phyloP scores from a whole-genome alignment of 495 filamentous ascomycete species.

The Pyrenula aspistea region DNA sequence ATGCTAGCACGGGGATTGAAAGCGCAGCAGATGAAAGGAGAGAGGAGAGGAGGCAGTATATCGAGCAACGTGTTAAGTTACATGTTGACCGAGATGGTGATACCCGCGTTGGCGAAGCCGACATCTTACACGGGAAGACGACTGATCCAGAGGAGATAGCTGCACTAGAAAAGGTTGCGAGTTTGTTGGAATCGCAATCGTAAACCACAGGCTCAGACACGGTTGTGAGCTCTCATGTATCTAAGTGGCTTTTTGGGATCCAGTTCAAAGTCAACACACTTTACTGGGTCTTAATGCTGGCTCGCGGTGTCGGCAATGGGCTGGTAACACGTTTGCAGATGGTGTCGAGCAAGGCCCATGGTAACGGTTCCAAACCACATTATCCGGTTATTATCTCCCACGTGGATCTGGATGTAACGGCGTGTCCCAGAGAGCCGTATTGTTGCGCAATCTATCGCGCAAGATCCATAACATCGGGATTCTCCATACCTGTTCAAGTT shows the following conservation, averaged over 20 bases:
- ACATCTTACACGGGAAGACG: constrained; percentile 26
- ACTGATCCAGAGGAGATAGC: constrained; percentile 32
- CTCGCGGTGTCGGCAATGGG: too few species aligned
- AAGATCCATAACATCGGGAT: neutral
- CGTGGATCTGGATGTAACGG: neutral
- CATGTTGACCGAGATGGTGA: constrained; percentile 34
- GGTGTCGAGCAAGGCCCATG: too few species aligned
- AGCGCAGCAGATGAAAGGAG: neutral
- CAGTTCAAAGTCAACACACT: too few species aligned
- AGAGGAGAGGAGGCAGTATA: constrained; percentile 31
- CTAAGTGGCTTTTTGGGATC: too few species aligned
- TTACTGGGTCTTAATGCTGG: too few species aligned
- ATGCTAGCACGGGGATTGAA: constrained; percentile 18
- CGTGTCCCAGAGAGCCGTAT: neutral
- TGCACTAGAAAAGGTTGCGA: constrained; percentile 31
- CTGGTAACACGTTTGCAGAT: too few species aligned
- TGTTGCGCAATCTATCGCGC: neutral
- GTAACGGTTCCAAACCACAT: too few species aligned
- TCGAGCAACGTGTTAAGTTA: constrained; percentile 51
- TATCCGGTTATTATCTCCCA: too few species aligned
- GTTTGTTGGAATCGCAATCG: constrained; percentile 24
- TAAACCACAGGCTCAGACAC: too few species aligned
- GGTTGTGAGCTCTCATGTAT: too few species aligned
- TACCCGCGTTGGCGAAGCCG: constrained; percentile 24
- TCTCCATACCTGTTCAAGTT: neutral